Evolutionary conservation across 2,329 filamentous ascomycete genomes (phyloP).

Genomic region (Neonectria sp.): DNA sequence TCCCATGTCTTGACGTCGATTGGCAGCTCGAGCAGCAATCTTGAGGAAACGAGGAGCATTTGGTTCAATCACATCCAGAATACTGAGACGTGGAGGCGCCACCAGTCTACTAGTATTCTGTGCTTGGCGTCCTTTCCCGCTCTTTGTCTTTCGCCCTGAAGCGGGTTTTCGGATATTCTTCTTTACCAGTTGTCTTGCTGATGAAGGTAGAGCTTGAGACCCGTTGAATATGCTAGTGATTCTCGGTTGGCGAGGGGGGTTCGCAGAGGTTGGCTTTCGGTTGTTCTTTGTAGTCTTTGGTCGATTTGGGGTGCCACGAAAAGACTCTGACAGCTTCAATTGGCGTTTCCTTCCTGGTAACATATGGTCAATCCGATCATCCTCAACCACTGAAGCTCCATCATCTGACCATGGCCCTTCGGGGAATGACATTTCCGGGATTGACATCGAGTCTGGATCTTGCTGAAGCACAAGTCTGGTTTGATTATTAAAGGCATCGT

Average conservation of each 20-base stretch:
- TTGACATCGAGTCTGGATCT: slow-evolving; percentile 3
- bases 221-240: slow-evolving; percentile 51
- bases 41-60: slow-evolving; percentile 71
- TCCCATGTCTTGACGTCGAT: slow-evolving; percentile 62
- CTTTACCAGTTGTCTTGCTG: slow-evolving; percentile 32
- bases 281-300: slow-evolving; percentile 36
- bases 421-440: not conserved
- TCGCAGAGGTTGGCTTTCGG: slow-evolving; percentile 40
- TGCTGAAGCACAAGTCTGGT: slow-evolving; percentile 43
- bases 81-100: slow-evolving; percentile 67
- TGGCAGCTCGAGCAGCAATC: slow-evolving; percentile 72
- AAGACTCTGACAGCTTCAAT: slow-evolving; percentile 46
- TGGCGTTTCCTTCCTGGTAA: slow-evolving; percentile 59
- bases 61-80: slow-evolving; percentile 71
- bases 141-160: slow-evolving; percentile 17
- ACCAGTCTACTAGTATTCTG: slow-evolving; percentile 18
- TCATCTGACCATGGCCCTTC: slow-evolving; percentile 44
- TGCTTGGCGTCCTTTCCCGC: slow-evolving; percentile 21
- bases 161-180: slow-evolving; percentile 37
- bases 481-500: slow-evolving; percentile 48
- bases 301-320: slow-evolving; percentile 47
- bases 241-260: slow-evolving; percentile 48
- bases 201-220: slow-evolving; percentile 18
- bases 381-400: slow-evolving; percentile 62
- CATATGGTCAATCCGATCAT: slow-evolving; percentile 69